These are phyloP conservation scores for Termitomyces sp. DNA, from an alignment of 768 basidiomycete species.

Conservation along the genomic window DNA sequence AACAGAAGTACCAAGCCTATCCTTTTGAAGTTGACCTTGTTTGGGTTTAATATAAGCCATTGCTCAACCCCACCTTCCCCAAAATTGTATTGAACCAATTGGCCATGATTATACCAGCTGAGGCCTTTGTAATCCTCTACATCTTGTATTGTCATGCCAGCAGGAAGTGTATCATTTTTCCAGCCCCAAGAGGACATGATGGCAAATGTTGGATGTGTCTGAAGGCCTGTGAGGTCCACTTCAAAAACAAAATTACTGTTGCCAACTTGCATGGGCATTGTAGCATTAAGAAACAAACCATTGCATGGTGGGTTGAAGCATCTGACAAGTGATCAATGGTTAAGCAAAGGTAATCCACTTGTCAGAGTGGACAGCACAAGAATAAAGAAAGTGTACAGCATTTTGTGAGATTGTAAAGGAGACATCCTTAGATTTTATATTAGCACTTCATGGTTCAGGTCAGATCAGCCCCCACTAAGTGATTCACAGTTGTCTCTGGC, in stretches of 20 bases:
- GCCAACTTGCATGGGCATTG: conserved; percentile 53
- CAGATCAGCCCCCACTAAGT: neutral
- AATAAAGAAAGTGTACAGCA: neutral
- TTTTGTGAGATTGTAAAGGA: neutral
- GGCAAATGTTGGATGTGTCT: conserved; percentile 50
- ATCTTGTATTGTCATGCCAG: conserved; percentile 33
- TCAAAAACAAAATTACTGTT: conserved; percentile 61
- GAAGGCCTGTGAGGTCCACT: conserved; percentile 51
- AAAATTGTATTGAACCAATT: conserved; percentile 45
- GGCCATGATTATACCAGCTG: conserved; percentile 45
- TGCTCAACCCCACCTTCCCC: conserved; percentile 42
- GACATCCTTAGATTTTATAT: neutral
- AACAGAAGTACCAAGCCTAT: conserved; percentile 40
- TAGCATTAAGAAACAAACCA: conserved; percentile 29
- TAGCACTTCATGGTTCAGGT: neutral
- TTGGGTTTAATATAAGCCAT: conserved; percentile 55
- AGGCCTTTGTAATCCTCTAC: conserved; percentile 42
- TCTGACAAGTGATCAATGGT: conserved; percentile 39
- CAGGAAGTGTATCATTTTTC: conserved; percentile 53
- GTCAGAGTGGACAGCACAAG: neutral
- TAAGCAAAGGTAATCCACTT: conserved; percentile 20
- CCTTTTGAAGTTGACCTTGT: conserved; percentile 49
- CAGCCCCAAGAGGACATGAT: conserved; percentile 57
- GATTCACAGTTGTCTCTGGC: neutral
- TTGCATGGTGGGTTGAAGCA: conserved; percentile 46